These are phyloP conservation scores for Ploettnerulaceae sp. DNA, from an alignment of 2,329 filamentous ascomycete genomes.

Conservation along the genomic window DNA sequence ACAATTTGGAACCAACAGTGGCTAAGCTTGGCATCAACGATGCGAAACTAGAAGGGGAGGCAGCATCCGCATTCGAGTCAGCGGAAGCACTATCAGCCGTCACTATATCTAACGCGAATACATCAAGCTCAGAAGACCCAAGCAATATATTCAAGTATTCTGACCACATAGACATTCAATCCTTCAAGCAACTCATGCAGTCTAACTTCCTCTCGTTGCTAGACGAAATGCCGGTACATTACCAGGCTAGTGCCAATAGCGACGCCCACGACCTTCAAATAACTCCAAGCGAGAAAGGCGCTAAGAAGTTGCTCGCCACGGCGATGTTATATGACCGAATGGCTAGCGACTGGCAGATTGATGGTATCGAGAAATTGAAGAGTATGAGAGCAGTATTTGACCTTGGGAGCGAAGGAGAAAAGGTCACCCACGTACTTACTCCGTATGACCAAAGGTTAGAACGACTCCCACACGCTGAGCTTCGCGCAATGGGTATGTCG, in stretches of 20 bases:
- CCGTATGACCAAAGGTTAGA: conserved; percentile 3
- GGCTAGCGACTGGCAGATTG: background rate
- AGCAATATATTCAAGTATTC: background rate
- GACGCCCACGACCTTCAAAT: background rate
- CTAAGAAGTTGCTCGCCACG: background rate
- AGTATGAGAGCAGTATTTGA: background rate
- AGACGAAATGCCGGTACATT: background rate
- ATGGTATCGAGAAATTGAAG: background rate
- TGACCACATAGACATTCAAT: background rate
- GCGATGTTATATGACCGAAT: background rate
- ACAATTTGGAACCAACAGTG: background rate
- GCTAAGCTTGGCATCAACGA: background rate
- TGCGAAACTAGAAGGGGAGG: background rate
- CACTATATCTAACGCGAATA: no score
- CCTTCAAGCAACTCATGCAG: conserved; percentile 4
- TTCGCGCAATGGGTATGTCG: conserved; percentile 4
- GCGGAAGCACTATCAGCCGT: background rate
- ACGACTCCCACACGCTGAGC: background rate
- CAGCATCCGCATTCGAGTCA: no score
- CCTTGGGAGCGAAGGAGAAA: background rate
- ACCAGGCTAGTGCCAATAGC: background rate
- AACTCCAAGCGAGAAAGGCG: no score
- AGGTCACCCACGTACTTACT: background rate
- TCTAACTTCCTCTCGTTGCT: background rate
- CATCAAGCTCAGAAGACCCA: background rate